A percentile compares a stretch with the other conserved stretches of the same genome.
Evolutionary conservation across 805 yeast genomes (phyloP).

Genomic region (Scheffersomyces stipitis): DNA sequence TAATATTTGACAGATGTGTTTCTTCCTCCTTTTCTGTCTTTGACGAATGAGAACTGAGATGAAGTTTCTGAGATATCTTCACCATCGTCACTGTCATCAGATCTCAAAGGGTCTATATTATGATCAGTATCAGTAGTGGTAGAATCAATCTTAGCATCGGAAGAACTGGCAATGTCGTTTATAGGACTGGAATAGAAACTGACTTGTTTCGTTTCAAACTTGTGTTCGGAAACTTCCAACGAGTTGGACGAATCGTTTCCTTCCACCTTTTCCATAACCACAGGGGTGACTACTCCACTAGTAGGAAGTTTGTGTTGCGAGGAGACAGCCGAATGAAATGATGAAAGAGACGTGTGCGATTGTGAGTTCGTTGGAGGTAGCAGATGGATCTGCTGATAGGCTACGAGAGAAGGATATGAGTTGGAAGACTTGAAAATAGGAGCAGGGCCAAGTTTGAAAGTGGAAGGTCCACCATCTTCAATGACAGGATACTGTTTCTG

Average conservation of each 20-base stretch:
- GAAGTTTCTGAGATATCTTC: constrained; percentile 17
- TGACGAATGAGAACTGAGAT: constrained; percentile 53
- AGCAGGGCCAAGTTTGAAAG: not conserved
- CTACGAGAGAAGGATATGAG: constrained; percentile 3
- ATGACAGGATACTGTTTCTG: too few species aligned
- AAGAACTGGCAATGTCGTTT: not conserved
- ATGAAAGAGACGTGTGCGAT: constrained; percentile 6
- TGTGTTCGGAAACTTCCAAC: constrained; percentile 4
- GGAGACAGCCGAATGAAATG: constrained; percentile 2
- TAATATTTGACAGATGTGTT: constrained; percentile 56
- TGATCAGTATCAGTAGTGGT: not conserved
- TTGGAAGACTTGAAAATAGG: not conserved
- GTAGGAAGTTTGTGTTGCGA: constrained; percentile 1
- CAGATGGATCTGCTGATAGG: not conserved
- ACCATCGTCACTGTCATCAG: constrained; percentile 1
- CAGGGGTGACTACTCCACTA: not conserved
- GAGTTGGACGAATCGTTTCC: constrained; percentile 3
- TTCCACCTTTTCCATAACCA: not conserved
- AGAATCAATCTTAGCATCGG: not conserved
- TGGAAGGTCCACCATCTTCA: not conserved
- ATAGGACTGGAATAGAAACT: constrained; percentile 4
- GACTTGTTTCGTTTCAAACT: constrained; percentile 10
- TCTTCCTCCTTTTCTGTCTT: constrained; percentile 45
- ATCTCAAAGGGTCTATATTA: too few species aligned
- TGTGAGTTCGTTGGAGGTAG: not conserved